Conservation (phyloP, 2,329 filamentous ascomycete genomes). For the Aaosphaeria arxii region DNA sequence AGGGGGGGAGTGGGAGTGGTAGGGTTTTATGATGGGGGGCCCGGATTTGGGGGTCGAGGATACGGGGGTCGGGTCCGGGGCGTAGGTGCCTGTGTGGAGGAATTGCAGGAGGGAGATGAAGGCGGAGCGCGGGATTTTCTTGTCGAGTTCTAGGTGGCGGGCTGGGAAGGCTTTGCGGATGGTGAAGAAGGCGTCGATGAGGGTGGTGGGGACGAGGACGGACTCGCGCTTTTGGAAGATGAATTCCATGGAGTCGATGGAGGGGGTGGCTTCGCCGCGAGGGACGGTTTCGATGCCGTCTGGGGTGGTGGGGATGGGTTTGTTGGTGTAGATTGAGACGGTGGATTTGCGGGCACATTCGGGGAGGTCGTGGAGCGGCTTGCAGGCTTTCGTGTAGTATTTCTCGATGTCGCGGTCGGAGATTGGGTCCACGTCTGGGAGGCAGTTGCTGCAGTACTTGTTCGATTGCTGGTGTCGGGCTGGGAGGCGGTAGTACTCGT, state of each 20-base stretch:
- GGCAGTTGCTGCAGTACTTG: constrained; percentile 26
- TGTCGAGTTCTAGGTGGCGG: constrained; percentile 28
- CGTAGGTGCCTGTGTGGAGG: constrained; percentile 20
- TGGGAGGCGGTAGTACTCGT: constrained; percentile 8
- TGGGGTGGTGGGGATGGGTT: constrained; percentile 17
- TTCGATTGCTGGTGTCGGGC: constrained; percentile 2
- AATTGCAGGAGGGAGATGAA: constrained; percentile 36
- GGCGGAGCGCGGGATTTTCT: constrained; percentile 19
- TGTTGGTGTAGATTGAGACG: constrained; percentile 29
- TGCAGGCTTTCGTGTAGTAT: constrained; percentile 32
- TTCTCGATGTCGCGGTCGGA: constrained; percentile 22
- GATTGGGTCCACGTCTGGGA: constrained; percentile 11
- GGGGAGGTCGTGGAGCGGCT: constrained; percentile 22
- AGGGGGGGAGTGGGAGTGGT: constrained; percentile 3
- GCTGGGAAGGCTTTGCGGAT: constrained; percentile 26
- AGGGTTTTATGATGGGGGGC: constrained; percentile 21
- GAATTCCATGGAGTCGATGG: constrained; percentile 35
- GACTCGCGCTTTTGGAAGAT: constrained; percentile 36
- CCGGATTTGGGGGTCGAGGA: constrained; percentile 6
- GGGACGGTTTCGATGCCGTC: constrained; percentile 13
- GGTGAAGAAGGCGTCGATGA: constrained; percentile 25
- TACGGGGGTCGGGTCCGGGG: constrained; percentile 15
- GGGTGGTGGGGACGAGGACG: constrained; percentile 27
- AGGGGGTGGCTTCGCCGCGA: constrained; percentile 25
- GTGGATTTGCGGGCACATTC: constrained; percentile 9